Evolutionary conservation across 257 asterid genomes (phyloP).

Genomic region (Penstemon barbatus): DNA sequence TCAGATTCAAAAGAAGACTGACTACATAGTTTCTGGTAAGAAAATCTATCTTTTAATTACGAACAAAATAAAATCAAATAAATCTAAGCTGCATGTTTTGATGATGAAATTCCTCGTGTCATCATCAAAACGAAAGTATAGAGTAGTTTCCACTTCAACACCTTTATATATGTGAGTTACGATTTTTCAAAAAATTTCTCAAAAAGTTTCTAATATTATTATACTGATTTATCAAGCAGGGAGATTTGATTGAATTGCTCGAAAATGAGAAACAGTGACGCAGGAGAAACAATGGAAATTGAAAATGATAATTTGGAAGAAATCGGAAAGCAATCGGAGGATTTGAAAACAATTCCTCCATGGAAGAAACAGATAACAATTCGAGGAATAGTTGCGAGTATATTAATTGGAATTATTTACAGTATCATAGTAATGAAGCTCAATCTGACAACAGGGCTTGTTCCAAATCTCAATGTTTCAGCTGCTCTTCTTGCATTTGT

Average conservation of each 20-base stretch:
- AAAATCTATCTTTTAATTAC: no score
- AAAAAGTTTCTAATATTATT: no score
- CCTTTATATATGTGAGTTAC: no score
- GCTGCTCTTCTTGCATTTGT: slow-evolving; percentile 87
- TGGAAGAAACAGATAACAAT: slow-evolving; percentile 73
- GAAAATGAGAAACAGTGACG: not conserved
- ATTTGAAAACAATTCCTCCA: slow-evolving; percentile 60
- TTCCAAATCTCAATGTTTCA: slow-evolving; percentile 88
- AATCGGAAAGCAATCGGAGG: slow-evolving; percentile 24
- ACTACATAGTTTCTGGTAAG: no score
- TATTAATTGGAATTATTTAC: slow-evolving; percentile 61
- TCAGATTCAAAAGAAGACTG: no score
- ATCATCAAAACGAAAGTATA: no score
- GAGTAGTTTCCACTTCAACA: no score
- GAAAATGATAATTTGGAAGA: slow-evolving; percentile 31
- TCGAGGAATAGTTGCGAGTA: slow-evolving; percentile 70
- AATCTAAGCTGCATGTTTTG: no score
- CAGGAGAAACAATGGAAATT: slow-evolving; percentile 30
- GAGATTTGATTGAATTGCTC: slow-evolving; percentile 14
- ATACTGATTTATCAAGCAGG: slow-evolving; percentile 12
- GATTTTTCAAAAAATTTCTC: no score
- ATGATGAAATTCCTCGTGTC: no score
- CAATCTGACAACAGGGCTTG: slow-evolving; percentile 73
- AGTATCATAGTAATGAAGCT: slow-evolving; percentile 79
- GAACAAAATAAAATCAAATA: no score